Conservation (phyloP, 495 filamentous ascomycete genomes). For the Sordaria brevicollis region DNA sequence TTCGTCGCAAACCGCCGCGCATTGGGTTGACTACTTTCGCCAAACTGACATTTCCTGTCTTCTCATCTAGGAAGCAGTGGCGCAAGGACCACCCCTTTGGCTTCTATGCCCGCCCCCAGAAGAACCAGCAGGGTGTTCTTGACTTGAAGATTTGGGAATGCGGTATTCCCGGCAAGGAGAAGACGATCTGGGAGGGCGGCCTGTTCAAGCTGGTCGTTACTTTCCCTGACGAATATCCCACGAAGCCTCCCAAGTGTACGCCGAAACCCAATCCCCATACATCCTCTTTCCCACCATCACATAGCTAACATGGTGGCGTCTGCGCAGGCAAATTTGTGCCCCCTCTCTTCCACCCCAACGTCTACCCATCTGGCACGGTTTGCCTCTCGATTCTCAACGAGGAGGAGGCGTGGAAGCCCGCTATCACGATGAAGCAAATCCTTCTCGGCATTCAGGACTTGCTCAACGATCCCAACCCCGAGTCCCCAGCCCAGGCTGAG, state of each 20-base stretch:
- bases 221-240: slow-evolving; percentile 98
- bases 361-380: slow-evolving; percentile 96
- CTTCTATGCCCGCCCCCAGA: slow-evolving; percentile 84
- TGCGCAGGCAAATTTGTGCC: slow-evolving; percentile 85
- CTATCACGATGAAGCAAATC: slow-evolving; percentile 97
- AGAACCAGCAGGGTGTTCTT: slow-evolving; percentile 67
- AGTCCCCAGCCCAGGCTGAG: slow-evolving; percentile 92
- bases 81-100: slow-evolving; percentile 94
- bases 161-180: slow-evolving; percentile 87
- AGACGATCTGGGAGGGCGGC: slow-evolving; percentile 94
- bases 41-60: background rate
- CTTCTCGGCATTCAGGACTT: slow-evolving; percentile 92
- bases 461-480: slow-evolving; percentile 91
- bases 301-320: slow-evolving; percentile 13
- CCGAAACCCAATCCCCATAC: slow-evolving; percentile 2
- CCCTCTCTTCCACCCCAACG: slow-evolving; percentile 96
- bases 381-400: slow-evolving; percentile 97
- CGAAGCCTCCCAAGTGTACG: slow-evolving; percentile 96
- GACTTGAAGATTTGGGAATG: slow-evolving; percentile 97
- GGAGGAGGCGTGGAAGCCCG: slow-evolving; percentile 96
- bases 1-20: slow-evolving; percentile 27
- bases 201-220: slow-evolving; percentile 86
- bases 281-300: slow-evolving; percentile 4
- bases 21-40: background rate
- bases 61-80: slow-evolving; percentile 74